Percentiles rank a stretch among this genome's conserved stretches.
Evolutionary conservation across 1,284 basidiomycete genomes (phyloP).

Genomic region (Puccinia novopanici): DNA sequence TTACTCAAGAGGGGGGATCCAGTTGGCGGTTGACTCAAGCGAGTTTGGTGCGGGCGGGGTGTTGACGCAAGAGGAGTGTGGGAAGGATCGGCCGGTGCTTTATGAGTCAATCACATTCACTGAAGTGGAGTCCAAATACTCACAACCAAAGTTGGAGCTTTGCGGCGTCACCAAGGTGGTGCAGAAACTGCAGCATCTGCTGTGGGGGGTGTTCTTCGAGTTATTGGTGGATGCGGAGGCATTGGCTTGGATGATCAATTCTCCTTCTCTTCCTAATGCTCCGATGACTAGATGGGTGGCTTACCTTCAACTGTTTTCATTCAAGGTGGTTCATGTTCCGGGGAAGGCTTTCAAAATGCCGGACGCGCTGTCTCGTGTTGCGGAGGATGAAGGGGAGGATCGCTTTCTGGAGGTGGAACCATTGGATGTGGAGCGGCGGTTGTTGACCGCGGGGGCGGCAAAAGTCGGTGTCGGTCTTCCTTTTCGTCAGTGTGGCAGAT

Average conservation of each 20-base stretch:
- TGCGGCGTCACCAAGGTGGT: neutral
- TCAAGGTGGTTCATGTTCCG: neutral
- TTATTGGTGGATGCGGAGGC: neutral
- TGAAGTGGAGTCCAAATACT: too few species aligned
- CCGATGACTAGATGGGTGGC: constrained; percentile 24
- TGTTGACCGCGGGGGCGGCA: neutral
- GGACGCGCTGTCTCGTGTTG: neutral
- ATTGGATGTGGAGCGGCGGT: neutral
- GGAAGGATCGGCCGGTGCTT: too few species aligned
- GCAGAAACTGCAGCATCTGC: neutral
- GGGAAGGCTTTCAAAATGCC: constrained; percentile 14
- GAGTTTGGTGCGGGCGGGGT: neutral
- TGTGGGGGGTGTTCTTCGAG: neutral
- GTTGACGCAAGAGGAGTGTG: neutral
- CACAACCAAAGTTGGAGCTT: too few species aligned
- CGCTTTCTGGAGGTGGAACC: neutral
- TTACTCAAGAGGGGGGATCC: too few species aligned
- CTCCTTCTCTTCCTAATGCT: neutral
- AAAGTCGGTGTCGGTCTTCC: too few species aligned
- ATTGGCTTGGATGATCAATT: constrained; percentile 11
- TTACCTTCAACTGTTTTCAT: constrained; percentile 7
- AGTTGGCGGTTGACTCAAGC: too few species aligned
- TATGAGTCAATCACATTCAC: too few species aligned
- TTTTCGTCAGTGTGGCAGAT: too few species aligned
- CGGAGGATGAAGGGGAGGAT: neutral